These are phyloP conservation scores for Fusarium pseudocircinatum DNA, from an alignment of 2,329 filamentous ascomycete genomes.

Conservation along the genomic window DNA sequence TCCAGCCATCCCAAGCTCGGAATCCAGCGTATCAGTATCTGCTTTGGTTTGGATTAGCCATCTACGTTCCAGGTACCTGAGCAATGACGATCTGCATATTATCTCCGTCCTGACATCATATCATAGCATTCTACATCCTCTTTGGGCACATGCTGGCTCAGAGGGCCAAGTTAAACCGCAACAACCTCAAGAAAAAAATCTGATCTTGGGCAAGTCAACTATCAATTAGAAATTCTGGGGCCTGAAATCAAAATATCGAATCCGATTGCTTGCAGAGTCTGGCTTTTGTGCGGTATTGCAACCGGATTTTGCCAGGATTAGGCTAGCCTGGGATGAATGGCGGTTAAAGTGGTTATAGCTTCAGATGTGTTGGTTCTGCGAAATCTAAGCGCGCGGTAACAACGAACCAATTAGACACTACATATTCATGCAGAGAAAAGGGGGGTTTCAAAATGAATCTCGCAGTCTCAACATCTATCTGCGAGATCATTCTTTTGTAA, in stretches of 20 bases:
- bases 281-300: background rate
- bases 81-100: too few species aligned
- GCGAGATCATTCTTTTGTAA: background rate
- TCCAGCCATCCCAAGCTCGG: conserved; percentile 24
- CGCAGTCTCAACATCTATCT: background rate
- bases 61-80: conserved; percentile 31
- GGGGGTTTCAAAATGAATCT: background rate
- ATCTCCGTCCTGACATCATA: too few species aligned
- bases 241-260: background rate
- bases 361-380: background rate
- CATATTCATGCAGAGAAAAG: background rate
- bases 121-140: conserved; percentile 18
- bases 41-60: conserved; percentile 24
- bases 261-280: fast-evolving
- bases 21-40: conserved; percentile 31
- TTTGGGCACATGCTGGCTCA: conserved; percentile 37
- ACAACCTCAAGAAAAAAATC: background rate
- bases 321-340: background rate
- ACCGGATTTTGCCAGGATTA: background rate
- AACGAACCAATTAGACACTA: background rate
- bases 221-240: background rate
- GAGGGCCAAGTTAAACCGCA: conserved; percentile 17
- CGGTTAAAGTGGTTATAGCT: background rate
- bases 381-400: background rate
- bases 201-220: background rate